Base-by-base conservation (phyloP, 2,329 filamentous ascomycete species). In the Colletotrichum incanum region DNA sequence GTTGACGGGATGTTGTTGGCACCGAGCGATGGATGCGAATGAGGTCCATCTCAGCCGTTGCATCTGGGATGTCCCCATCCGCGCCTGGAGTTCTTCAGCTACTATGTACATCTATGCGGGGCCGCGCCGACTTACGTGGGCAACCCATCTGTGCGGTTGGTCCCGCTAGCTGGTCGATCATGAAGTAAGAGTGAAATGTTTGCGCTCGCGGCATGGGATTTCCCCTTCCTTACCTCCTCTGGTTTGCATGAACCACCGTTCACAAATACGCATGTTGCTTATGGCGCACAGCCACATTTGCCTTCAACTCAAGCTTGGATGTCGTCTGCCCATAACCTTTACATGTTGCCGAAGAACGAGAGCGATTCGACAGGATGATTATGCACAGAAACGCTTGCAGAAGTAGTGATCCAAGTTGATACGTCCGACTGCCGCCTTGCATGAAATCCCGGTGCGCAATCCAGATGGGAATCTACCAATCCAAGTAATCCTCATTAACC, bases 211-310 rank as follows among this genome's bases (percentile, higher is more conserved):
- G 41, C 49, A 31, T 47, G 41, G 31, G 8, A 39, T 39, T 52
- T 26, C 20, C n/a, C 26, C 20, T 52, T 43, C 47, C 20, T 3
- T 31, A 31, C 28, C 43, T 49, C 28, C 56, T 54, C 61, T n/a
- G 26, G 31, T 47, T 71, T 41, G 63, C 63, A 71, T 71, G 26
- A 71, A 61, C 23, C 62, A 11, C 26, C n/a, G 28, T 18, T 41
- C 58, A 49, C 31, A 37, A 39, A 20, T 47, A 23, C 14, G 49
- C 64, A 52, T 62, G 58, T 23, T 37, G 43, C 56, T n/a, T n/a
- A 63, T 18, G 41, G 37, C 49, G 65, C 64, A 63, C 64, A 71
- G 68, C 68, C 68, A 68, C 43, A 49, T 62, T 67, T 67, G 41
- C n/a, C 56, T 28, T n/a, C 60, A 71, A 67, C 54, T 39, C 55